Percentiles rank a stretch among this genome's conserved stretches.
phyloP scores from a whole-genome alignment of 2,329 filamentous ascomycete genomes.

The Trichoderma atrobrunneum region DNA sequence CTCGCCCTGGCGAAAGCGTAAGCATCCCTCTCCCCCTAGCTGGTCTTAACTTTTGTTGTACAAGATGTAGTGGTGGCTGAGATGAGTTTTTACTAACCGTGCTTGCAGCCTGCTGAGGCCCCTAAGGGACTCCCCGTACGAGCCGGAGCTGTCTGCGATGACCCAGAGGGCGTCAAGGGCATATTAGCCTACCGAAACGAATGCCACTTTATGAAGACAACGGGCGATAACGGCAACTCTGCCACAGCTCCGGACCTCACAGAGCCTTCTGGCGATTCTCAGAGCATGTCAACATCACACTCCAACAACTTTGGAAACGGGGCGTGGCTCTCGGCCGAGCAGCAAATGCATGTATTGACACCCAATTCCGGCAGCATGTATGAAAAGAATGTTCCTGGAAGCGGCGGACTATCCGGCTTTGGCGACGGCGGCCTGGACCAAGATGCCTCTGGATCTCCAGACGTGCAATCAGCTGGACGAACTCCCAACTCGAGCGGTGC shows the following conservation, averaged over 20 bases:
- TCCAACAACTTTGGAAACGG: conserved; percentile 32
- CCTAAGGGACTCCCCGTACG: conserved; percentile 23
- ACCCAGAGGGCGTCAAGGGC: conserved; percentile 38
- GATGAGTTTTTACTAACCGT: conserved; percentile 23
- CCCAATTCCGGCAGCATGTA: conserved; percentile 35
- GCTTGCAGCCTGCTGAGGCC: neutral
- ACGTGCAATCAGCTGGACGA: conserved; percentile 51
- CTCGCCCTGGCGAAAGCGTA: conserved; percentile 52
- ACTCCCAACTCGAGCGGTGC: conserved; percentile 57
- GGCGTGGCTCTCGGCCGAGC: conserved; percentile 41
- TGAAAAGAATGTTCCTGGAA: conserved; percentile 33
- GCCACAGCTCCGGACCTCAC: conserved; percentile 40
- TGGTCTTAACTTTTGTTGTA: neutral
- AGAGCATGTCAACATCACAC: conserved; percentile 21
- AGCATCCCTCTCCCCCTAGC: neutral
- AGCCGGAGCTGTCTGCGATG: conserved; percentile 31
- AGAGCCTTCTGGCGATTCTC: conserved; percentile 33
- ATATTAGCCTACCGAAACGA: conserved; percentile 46
- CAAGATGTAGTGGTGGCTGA: neutral
- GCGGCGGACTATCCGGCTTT: conserved; percentile 36
- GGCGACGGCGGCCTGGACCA: conserved; percentile 43
- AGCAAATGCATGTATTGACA: conserved; percentile 37
- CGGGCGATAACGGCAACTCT: conserved; percentile 41
- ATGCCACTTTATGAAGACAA: conserved; percentile 42
- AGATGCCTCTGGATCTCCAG: conserved; percentile 49